Conservation (phyloP, 441 rosid species). For the Lepidium campestre region DNA sequence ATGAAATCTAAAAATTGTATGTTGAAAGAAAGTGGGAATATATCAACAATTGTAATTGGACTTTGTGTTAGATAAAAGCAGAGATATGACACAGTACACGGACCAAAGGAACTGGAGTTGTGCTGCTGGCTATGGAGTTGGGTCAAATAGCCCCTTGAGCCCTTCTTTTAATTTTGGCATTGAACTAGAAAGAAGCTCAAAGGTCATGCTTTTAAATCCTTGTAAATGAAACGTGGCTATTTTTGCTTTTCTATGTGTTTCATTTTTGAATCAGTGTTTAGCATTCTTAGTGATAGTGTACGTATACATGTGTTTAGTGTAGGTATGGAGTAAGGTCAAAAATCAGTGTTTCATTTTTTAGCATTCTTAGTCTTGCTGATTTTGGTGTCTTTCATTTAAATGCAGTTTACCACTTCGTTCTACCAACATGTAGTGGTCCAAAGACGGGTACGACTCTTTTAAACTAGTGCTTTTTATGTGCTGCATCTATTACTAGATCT, state of each 20-base stretch:
- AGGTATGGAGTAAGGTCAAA: too few species aligned
- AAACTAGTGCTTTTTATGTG: background rate
- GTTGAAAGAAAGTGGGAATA: constrained; percentile 4
- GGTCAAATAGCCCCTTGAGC: constrained; percentile 78
- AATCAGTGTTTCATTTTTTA: background rate
- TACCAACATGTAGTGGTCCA: constrained; percentile 93
- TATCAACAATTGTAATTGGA: background rate
- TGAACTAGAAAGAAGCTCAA: constrained; percentile 75
- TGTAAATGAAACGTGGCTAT: background rate
- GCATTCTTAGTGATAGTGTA: background rate
- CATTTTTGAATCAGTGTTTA: background rate
- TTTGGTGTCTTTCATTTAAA: constrained; percentile 1
- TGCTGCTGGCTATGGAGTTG: constrained; percentile 84
- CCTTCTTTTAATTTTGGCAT: constrained; percentile 89
- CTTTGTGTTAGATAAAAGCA: constrained; percentile 46
- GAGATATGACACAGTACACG: constrained; percentile 40
- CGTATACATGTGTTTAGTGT: too few species aligned
- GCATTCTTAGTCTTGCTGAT: constrained; percentile 5
- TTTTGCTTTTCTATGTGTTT: background rate
- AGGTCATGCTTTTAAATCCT: constrained; percentile 38
- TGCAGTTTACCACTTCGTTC: constrained; percentile 91
- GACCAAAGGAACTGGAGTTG: constrained; percentile 79
- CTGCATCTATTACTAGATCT: background rate
- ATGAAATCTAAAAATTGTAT: background rate
- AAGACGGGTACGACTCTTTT: constrained; percentile 60